Base-by-base conservation (phyloP, 2,329 filamentous ascomycete species). In the Sphaerostilbella broomeana region DNA sequence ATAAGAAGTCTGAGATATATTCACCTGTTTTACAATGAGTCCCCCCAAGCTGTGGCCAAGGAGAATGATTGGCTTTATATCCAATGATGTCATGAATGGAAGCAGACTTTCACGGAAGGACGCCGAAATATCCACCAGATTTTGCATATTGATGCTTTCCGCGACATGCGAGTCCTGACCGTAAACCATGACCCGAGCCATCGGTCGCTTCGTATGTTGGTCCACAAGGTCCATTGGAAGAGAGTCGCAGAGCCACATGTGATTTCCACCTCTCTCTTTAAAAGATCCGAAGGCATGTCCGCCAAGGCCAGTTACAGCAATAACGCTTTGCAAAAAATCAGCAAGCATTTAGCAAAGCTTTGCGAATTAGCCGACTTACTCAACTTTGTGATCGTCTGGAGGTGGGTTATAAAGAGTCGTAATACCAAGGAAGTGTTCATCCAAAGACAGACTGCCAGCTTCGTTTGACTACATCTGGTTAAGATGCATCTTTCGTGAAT, bases 131-230 rank as follows among this genome's bases (percentile, higher is more conserved):
- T 47, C 39, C 13, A 25, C 22, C 18, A 47, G 25, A 21, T 35
- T 35, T 21, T 35, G 28, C 17, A 27, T 41, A 15, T 40, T 39
- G 13, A 24, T 35, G 34, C 44, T 54, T 16, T 46, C 27, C 40
- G 45, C 54, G 6, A 36, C 21, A 9, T 19, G 13, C 5, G 51
- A 47, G 5, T 49, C 44, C 36, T 58, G 56, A 9, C 57, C 55
- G 42, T 54, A 58, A 9, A 47, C 48, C 20, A 58, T 44, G 8
- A 58, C 40, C 17, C 54, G 45, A 2, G 50, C 52, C 2, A 25
- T 39, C 12, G 38, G 31, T n/a, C n/a, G n/a, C n/a, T n/a, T n/a
- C n/a, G n/a, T n/a, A n/a, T n/a, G n/a, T n/a, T n/a, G n/a, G n/a
- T n/a, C n/a, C n/a, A n/a, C n/a, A 28, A 41, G 5, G 29, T 41